These are phyloP conservation scores for Lasiosphaeriaceae sp. DNA, from an alignment of 495 filamentous ascomycete genomes.

Conservation along the genomic window DNA sequence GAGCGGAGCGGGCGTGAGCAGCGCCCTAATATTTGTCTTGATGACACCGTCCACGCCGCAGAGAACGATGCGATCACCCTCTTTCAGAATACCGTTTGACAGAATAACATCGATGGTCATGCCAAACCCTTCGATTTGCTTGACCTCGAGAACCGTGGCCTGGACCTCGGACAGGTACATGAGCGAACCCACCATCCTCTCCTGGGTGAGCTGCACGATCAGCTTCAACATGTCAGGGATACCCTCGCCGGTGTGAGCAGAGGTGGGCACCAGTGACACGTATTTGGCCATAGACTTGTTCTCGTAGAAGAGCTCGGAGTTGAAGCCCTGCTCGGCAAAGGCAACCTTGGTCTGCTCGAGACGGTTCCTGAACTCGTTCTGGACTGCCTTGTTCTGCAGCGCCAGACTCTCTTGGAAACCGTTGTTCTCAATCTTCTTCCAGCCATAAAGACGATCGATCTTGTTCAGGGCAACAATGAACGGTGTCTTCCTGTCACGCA, in stretches of 20 bases:
- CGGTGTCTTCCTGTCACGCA: slow-evolving; percentile 90
- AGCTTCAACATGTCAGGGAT: slow-evolving; percentile 99
- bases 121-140: slow-evolving; percentile 96
- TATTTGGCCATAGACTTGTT: slow-evolving; percentile 94
- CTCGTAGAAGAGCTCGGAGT: slow-evolving; percentile 92
- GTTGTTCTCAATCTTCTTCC: slow-evolving; percentile 97
- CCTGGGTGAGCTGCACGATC: slow-evolving; percentile 84
- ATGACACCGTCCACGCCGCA: slow-evolving; percentile 96
- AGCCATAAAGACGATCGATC: slow-evolving; percentile 98
- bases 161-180: slow-evolving; percentile 99
- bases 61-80: slow-evolving; percentile 91
- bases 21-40: slow-evolving; percentile 90
- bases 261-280: slow-evolving; percentile 94
- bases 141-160: slow-evolving; percentile 97
- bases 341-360: slow-evolving; percentile 88
- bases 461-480: slow-evolving; percentile 99
- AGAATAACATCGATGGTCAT: slow-evolving; percentile 98
- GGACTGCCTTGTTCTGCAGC: slow-evolving; percentile 88
- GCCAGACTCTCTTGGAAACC: slow-evolving; percentile 89
- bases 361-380: slow-evolving; percentile 90
- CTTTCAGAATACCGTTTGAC: slow-evolving; percentile 89
- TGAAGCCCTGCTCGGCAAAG: slow-evolving; percentile 95
- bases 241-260: slow-evolving; percentile 96
- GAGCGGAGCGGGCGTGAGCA: slow-evolving; percentile 89
- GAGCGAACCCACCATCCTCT: slow-evolving; percentile 94